Percentiles rank a stretch among this genome's conserved stretches.
These are phyloP conservation scores for Rhizoctonia solani DNA, from an alignment of 1,284 basidiomycete species.

Conservation along the genomic window DNA sequence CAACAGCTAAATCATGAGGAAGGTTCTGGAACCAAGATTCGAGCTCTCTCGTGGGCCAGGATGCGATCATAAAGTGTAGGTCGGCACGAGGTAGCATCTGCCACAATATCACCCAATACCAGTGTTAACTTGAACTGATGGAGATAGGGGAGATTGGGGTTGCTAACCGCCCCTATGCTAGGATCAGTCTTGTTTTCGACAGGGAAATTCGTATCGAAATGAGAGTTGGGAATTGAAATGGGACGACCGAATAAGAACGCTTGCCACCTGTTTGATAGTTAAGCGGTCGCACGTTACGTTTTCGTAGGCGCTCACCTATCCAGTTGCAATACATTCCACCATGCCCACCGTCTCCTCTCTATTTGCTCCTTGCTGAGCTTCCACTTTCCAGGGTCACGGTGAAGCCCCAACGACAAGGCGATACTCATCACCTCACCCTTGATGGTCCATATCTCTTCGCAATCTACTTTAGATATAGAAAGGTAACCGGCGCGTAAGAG, in stretches of 20 bases:
- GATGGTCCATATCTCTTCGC: slow-evolving; percentile 76
- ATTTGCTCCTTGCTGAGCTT: slow-evolving; percentile 66
- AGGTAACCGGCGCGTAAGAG: slow-evolving; percentile 71
- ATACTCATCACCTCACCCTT: slow-evolving; percentile 71
- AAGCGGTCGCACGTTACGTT: slow-evolving; percentile 6
- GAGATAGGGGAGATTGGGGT: slow-evolving; percentile 61
- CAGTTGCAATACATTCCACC: slow-evolving; percentile 80
- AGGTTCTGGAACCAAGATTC: slow-evolving; percentile 72
- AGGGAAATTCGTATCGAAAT: slow-evolving; percentile 76
- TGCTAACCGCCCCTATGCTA: slow-evolving; percentile 12
- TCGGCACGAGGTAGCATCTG: slow-evolving; percentile 74
- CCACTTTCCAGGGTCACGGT: slow-evolving; percentile 76
- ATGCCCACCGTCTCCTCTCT: slow-evolving; percentile 78
- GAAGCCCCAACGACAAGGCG: slow-evolving; percentile 76
- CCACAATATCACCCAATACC: slow-evolving; percentile 78
- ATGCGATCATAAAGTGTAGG: slow-evolving; percentile 72
- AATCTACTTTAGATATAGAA: slow-evolving; percentile 69
- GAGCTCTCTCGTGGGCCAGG: slow-evolving; percentile 67
- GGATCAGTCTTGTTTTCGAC: slow-evolving; percentile 44
- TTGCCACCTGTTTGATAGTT: slow-evolving; percentile 63
- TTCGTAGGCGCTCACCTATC: slow-evolving; percentile 59
- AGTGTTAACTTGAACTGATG: slow-evolving; percentile 75
- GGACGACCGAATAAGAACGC: slow-evolving; percentile 83
- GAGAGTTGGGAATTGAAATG: slow-evolving; percentile 68
- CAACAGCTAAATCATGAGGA: slow-evolving; percentile 69